Evolutionary conservation across 192 early-diverging fungal genomes (phyloP).

Genomic region (Rhizoclosmatium globosum): DNA sequence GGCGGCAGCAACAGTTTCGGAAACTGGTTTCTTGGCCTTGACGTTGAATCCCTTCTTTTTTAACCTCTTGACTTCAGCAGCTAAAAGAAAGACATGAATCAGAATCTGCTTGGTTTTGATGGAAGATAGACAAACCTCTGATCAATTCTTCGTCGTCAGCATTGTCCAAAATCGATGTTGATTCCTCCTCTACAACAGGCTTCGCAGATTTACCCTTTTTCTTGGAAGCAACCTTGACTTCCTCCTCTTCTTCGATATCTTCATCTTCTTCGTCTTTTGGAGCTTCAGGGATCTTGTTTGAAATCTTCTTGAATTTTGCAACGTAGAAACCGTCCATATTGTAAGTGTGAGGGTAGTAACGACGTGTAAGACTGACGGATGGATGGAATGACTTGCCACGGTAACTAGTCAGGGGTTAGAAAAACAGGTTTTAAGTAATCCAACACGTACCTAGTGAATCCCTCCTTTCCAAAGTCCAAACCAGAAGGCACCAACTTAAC

Average conservation of each 20-base stretch:
- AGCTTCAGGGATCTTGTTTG: constrained; percentile 77
- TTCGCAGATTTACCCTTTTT: constrained; percentile 29
- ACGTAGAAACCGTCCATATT: constrained; percentile 99
- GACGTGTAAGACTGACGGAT: constrained; percentile 79
- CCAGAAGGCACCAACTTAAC: constrained; percentile 90
- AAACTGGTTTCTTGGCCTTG: constrained; percentile 39
- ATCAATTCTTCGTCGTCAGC: constrained; percentile 68
- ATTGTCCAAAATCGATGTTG: constrained; percentile 63
- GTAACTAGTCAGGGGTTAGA: constrained; percentile 59
- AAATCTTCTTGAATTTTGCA: constrained; percentile 95
- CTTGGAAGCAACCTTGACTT: constrained; percentile 48
- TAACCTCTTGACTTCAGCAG: constrained; percentile 45
- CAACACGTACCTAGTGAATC: constrained; percentile 72
- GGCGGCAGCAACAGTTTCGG: constrained; percentile 9
- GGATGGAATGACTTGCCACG: constrained; percentile 89
- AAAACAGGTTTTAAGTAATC: background rate
- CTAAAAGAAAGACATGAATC: constrained; percentile 57
- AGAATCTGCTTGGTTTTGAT: constrained; percentile 16
- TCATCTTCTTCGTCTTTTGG: constrained; percentile 25
- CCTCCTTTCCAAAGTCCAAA: constrained; percentile 93
- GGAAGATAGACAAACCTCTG: constrained; percentile 43
- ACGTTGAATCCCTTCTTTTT: constrained; percentile 57
- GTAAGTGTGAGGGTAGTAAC: constrained; percentile 97
- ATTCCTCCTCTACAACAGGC: constrained; percentile 26
- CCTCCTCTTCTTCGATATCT: constrained; percentile 28